These are phyloP conservation scores for Candida lessepsii DNA, from an alignment of 805 yeast species.

Conservation along the genomic window DNA sequence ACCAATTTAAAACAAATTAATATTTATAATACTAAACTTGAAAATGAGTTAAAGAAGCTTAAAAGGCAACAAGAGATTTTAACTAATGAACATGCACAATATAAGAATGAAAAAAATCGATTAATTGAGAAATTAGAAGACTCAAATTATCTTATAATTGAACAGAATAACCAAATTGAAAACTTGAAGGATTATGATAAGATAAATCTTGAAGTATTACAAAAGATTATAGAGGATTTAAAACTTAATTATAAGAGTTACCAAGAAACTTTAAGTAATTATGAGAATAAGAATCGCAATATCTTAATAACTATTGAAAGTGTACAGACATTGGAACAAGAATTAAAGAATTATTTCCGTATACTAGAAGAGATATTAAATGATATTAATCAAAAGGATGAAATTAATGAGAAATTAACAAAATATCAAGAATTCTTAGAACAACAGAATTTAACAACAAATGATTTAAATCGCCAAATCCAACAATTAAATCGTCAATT, in stretches of 20 bases:
- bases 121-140: constrained; percentile 61
- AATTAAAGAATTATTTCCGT: constrained; percentile 44
- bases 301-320: constrained; percentile 56
- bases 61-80: constrained; percentile 62
- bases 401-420: constrained; percentile 35
- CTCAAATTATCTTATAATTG: constrained; percentile 54
- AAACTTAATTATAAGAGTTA: constrained; percentile 42
- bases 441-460: constrained; percentile 33
- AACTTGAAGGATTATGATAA: constrained; percentile 58
- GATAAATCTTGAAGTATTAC: constrained; percentile 57
- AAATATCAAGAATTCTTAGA: constrained; percentile 42
- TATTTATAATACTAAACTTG: constrained; percentile 53
- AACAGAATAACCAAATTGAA: constrained; percentile 57
- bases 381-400: constrained; percentile 42
- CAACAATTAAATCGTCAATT: constrained; percentile 52
- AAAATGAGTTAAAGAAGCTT: constrained; percentile 57
- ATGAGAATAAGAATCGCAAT: constrained; percentile 49
- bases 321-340: constrained; percentile 43
- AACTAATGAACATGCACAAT: constrained; percentile 58
- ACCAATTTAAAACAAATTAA: constrained; percentile 39
- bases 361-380: constrained; percentile 50
- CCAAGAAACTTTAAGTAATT: constrained; percentile 18
- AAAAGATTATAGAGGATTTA: constrained; percentile 53
- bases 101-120: constrained; percentile 60
- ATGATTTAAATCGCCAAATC: constrained; percentile 42